A percentile compares a stretch with the other conserved stretches of the same genome.
These are phyloP conservation scores for Aspergillus tamarii DNA, from an alignment of 2,329 filamentous ascomycete genomes.

Conservation along the genomic window DNA sequence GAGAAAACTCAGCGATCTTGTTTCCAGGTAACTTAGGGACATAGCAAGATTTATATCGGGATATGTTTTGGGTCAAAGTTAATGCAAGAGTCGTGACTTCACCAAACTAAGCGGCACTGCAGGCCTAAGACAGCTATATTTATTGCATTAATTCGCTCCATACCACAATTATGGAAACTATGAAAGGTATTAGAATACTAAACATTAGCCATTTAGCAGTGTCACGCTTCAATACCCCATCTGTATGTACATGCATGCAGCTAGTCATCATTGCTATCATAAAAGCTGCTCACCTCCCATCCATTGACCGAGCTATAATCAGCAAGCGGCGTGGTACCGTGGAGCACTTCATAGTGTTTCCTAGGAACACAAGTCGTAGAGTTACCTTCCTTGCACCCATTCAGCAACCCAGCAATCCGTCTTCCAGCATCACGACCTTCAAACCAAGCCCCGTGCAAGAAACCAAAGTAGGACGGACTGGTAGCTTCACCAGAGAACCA, in stretches of 20 bases:
- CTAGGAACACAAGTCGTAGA: slow-evolving; percentile 21
- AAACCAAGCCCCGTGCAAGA: slow-evolving; percentile 65
- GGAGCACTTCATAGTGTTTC: slow-evolving; percentile 27
- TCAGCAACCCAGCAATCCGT: slow-evolving; percentile 28
- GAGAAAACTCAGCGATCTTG: no score
- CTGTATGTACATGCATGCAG: not conserved
- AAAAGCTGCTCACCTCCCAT: slow-evolving; percentile 31
- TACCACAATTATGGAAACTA: not conserved
- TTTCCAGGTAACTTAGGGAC: no score
- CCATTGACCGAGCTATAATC: slow-evolving; percentile 33
- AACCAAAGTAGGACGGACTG: slow-evolving; percentile 66
- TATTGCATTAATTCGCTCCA: not conserved
- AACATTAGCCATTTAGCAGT: not conserved
- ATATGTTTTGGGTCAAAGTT: not conserved
- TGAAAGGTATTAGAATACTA: not conserved
- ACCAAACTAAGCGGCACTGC: not conserved
- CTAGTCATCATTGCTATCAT: slow-evolving; percentile 26
- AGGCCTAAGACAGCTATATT: not conserved
- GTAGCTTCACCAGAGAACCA: slow-evolving; percentile 70
- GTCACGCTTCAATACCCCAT: not conserved
- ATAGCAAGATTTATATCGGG: not conserved
- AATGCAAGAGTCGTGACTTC: not conserved
- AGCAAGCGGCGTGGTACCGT: slow-evolving; percentile 29
- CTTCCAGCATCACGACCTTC: slow-evolving; percentile 57
- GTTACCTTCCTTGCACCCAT: slow-evolving; percentile 23